Conservation (phyloP, 768 basidiomycete species). For the Tricholoma furcatifolium region DNA sequence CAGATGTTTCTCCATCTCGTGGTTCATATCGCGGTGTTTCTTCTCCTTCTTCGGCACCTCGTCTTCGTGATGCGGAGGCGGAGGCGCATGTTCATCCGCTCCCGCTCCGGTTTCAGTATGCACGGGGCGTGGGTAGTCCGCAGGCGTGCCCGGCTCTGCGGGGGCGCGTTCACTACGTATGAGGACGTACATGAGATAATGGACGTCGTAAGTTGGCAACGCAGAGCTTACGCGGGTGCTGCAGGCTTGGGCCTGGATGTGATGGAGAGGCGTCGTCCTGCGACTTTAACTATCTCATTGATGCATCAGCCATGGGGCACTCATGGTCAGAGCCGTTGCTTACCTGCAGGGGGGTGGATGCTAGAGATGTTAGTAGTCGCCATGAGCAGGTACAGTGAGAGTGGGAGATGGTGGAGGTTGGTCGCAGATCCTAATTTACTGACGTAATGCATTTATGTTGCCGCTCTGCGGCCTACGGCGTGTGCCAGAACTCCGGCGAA, state of each 20-base stretch:
- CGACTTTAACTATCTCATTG: conserved; percentile 39
- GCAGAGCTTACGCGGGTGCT: conserved; percentile 28
- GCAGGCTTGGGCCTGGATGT: conserved; percentile 38
- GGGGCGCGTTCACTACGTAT: conserved; percentile 15
- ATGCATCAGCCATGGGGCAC: not conserved
- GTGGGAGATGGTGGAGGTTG: not conserved
- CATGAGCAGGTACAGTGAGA: conserved; percentile 5
- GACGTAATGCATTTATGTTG: conserved; percentile 8
- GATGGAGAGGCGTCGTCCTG: conserved; percentile 50
- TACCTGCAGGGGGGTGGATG: conserved; percentile 51
- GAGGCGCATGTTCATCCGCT: conserved; percentile 26
- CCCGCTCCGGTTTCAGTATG: conserved; percentile 26
- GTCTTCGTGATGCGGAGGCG: conserved; percentile 39
- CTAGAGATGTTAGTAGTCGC: conserved; percentile 28
- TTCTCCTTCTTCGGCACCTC: conserved; percentile 48
- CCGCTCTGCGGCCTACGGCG: not conserved
- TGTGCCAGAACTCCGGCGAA: not conserved
- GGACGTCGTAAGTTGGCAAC: not conserved
- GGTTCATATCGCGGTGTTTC: conserved; percentile 42
- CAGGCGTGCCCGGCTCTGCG: conserved; percentile 13
- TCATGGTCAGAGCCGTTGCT: conserved; percentile 15
- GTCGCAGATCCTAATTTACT: conserved; percentile 8
- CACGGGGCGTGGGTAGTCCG: conserved; percentile 57
- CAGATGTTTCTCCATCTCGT: conserved; percentile 44
- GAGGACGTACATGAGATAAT: not conserved